A percentile compares a stretch with the other conserved stretches of the same genome.
phyloP scores from a whole-genome alignment of 2,329 filamentous ascomycete species.

The Colletotrichum sojae region DNA sequence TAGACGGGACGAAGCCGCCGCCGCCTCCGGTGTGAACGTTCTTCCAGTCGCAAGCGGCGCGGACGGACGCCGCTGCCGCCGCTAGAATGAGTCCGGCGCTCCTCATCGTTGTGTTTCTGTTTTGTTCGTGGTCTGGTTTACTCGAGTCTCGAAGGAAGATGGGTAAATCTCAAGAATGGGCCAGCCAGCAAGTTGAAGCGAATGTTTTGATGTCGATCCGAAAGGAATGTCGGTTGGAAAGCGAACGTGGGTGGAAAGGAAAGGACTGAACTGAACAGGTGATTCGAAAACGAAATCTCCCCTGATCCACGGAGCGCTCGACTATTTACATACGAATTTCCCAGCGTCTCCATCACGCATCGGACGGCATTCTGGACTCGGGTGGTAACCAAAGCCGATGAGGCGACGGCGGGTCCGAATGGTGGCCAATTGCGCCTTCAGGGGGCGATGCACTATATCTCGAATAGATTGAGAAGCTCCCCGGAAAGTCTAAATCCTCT shows the following conservation, averaged over 20 bases:
- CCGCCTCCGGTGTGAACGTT: conserved; percentile 69
- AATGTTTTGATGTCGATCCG: conserved; percentile 12
- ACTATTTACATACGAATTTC: conserved; percentile 10
- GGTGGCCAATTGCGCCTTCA: not conserved
- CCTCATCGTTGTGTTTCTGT: conserved; percentile 24
- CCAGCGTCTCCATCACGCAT: not conserved
- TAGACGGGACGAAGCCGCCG: conserved; percentile 69
- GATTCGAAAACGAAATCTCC: not conserved
- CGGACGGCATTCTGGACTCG: conserved; percentile 6
- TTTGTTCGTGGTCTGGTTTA: not conserved
- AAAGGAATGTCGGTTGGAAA: conserved; percentile 10
- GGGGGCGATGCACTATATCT: not conserved
- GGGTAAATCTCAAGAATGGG: conserved; percentile 8
- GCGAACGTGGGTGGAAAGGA: conserved; percentile 15
- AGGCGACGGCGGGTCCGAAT: not conserved
- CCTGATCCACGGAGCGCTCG: not conserved
- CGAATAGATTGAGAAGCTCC: conserved; percentile 28
- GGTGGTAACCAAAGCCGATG: not conserved
- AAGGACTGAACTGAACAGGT: conserved; percentile 7
- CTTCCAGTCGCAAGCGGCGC: conserved; percentile 59
- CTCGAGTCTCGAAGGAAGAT: conserved; percentile 16
- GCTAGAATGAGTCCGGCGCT: conserved; percentile 36
- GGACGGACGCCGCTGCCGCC: conserved; percentile 43
- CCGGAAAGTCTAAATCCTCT: conserved; percentile 6
- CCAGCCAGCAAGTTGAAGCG: conserved; percentile 17